Evolutionary conservation across 2,329 filamentous ascomycete genomes (phyloP).

Genomic region (Paramyrothecium roridum): DNA sequence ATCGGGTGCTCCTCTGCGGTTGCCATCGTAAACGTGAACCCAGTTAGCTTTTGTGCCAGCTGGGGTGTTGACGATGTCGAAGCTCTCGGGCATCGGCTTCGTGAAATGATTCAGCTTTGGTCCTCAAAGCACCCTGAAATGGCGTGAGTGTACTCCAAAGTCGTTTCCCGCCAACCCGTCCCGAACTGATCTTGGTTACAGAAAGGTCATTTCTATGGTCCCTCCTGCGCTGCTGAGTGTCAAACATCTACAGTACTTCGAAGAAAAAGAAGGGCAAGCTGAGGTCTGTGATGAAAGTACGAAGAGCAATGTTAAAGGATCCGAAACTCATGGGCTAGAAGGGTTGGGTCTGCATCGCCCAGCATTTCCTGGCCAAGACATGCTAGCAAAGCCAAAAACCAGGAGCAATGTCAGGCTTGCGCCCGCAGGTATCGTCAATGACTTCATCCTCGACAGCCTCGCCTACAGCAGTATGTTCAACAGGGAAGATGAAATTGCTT

Average conservation of each 20-base stretch:
- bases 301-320: no score
- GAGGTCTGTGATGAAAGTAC: no score
- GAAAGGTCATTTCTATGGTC: no score
- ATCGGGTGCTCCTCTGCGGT: not conserved
- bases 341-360: no score
- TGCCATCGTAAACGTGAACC: not conserved
- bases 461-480: conserved; percentile 28
- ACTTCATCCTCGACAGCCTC: conserved; percentile 26
- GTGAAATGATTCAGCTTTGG: conserved; percentile 9
- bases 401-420: conserved; percentile 5
- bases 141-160: not conserved
- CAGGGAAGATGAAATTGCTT: conserved; percentile 24
- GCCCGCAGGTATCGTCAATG: conserved; percentile 18
- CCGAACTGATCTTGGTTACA: no score
- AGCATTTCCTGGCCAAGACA: no score
- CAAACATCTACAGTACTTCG: no score
- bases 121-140: conserved; percentile 6
- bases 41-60: conserved; percentile 5
- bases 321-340: no score
- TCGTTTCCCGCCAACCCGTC: not conserved
- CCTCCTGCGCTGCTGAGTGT: no score
- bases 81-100: conserved; percentile 12
- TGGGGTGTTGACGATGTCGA: conserved; percentile 15
- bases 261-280: no score
- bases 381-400: not conserved